Base-by-base conservation (phyloP, 1,139 yeast genomes). In the Sugiyamaella paludigena region DNA sequence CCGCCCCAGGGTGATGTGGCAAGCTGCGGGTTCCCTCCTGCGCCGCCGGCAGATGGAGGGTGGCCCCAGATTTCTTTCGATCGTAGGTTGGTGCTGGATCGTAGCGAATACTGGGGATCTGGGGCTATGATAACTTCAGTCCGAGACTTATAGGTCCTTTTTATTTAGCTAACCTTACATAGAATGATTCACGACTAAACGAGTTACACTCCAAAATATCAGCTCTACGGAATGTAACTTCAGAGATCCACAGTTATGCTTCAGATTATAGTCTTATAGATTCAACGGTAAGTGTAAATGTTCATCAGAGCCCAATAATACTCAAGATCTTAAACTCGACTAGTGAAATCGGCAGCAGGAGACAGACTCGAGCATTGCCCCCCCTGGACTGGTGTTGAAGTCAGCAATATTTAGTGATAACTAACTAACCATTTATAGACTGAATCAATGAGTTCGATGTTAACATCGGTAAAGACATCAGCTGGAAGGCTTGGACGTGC, bases 401-500 rank as follows among this genome's bases (percentile, higher is more conserved):
- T n/a, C n/a, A n/a, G n/a, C n/a, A n/a, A n/a, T n/a, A n/a, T n/a
- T n/a, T n/a, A n/a, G n/a, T n/a, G n/a, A n/a, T n/a, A 6, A 2
- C 24, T 38, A 16, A 15, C 44, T 38, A 40, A 37, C 19, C 13
- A 34, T 33, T 10, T 40, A 19, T 33, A 59, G 63, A 60, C 71
- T 29, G 72, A 70, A 47, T 61, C 85, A 41, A 80, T 91, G 67
- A 76, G 81, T 52, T 71, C 76, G 36, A 68, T 88, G 59, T 73
- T 80, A 68, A 74, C 73, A 15, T 80, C 78, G 59, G 79, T 91
- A 12, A 80, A 78, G 56, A 71, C 81, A 52, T 80, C 95, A 0
- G 81, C 95, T 29, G 72, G 78, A 2, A 81, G 85, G 45, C 75
- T 91, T 39, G 71, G 85, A 29, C 77, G 84, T 40, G 76, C 84